Base-by-base conservation (phyloP, 1,139 yeast species). In the Meyerozyma smithsonii region DNA sequence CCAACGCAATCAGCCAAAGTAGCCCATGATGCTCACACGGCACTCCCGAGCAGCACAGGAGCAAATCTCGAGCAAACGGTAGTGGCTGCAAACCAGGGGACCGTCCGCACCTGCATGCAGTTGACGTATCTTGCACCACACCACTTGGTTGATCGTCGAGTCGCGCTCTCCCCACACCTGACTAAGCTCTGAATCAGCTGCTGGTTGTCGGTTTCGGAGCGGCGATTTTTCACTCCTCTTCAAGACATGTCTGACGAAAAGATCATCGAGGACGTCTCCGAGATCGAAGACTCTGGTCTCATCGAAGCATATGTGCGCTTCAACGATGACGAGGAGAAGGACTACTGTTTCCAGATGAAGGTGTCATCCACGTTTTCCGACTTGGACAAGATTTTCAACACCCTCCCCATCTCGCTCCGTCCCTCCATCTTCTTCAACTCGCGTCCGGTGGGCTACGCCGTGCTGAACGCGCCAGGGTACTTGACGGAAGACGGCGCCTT, bases 401-500 rank as follows among this genome's bases (percentile, higher is more conserved):
- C 74, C 1, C 65, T 86, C 48, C 95, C 95, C 28, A 74, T 89
- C 55, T 76, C 86, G 28, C 72, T 90, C 48, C 76, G 94, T 50
- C 97, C 97, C 11, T 75, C 82, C 26, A 66, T 85, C 41, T 89
- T 89, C 60, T 84, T 83, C 61, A 65, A 79, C 46, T 59, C 73
- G 21, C 54, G 56, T 35, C 97, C 97, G 1, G 52, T 62, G 21
- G 87, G 84, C 1, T 87, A 84, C 59, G 66, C 67, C 37, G 77
- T 87, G 35, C 79, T 87, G n/a, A 70, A 67, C 11, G 74, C 79
- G 39, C 97, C 97, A 0, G 98, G 98, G 4, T 81, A 73, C 50
- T 66, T 92, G 56, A 87, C 97, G 18, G 81, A 81, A 41, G 84
- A 84, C 51, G 97, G 97, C 18, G 84, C 85, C 18, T 52, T 92